Evolutionary conservation across 2,329 filamentous ascomycete species (phyloP).

Genomic region (Tympanopsis confertula): DNA sequence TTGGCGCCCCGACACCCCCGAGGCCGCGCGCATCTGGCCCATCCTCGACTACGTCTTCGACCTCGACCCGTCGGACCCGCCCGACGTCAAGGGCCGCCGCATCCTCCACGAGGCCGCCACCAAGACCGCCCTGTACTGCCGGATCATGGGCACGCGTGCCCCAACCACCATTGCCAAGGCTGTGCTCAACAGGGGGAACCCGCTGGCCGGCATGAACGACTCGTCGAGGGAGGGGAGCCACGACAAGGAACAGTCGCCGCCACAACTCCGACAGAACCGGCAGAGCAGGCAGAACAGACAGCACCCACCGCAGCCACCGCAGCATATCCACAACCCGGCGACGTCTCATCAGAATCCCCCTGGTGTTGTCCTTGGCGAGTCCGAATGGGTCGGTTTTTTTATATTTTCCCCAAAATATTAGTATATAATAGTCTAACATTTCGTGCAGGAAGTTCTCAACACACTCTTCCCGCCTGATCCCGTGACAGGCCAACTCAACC

Average conservation of each 20-base stretch:
- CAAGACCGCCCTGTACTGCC: slow-evolving; percentile 46
- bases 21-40: slow-evolving; percentile 57
- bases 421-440: neutral
- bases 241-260: slow-evolving; percentile 3
- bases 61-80: slow-evolving; percentile 35
- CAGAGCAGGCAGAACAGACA: too few relatives aligned
- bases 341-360: too few relatives aligned
- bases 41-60: slow-evolving; percentile 65
- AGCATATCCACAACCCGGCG: too few relatives aligned
- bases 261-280: slow-evolving; percentile 2
- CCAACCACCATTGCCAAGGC: slow-evolving; percentile 31
- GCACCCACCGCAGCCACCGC: too few relatives aligned
- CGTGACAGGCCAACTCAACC: slow-evolving; percentile 22
- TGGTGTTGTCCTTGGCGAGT: slow-evolving; percentile 1
- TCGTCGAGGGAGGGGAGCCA: slow-evolving; percentile 6
- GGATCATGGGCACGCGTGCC: slow-evolving; percentile 43
- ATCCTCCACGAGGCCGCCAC: slow-evolving; percentile 52
- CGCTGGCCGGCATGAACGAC: slow-evolving; percentile 15
- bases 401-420: neutral
- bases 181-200: slow-evolving; percentile 19
- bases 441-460: slow-evolving; percentile 20
- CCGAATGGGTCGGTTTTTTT: slow-evolving; percentile 3
- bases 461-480: slow-evolving; percentile 24
- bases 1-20: slow-evolving; percentile 38
- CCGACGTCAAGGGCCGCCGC: slow-evolving; percentile 43